phyloP scores from a whole-genome alignment of 2,329 filamentous ascomycete species.

The Aaosphaeria arxii region DNA sequence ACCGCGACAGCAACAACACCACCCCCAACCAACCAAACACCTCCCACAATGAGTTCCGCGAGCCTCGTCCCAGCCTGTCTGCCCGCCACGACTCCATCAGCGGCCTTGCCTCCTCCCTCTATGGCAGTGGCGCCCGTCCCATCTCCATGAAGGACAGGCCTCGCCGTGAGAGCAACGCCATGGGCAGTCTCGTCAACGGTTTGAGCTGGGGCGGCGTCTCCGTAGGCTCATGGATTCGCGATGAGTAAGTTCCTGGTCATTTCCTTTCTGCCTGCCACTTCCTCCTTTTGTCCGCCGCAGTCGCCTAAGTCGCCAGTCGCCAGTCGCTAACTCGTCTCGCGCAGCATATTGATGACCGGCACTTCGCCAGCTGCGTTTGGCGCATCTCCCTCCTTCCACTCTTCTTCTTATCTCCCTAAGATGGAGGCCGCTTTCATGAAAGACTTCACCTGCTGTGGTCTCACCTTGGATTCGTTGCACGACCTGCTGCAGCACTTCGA shows the following conservation, averaged over 20 bases:
- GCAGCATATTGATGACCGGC: constrained; percentile 89
- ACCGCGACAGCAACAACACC: constrained; percentile 21
- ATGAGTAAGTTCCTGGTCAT: constrained; percentile 72
- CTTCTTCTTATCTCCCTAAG: constrained; percentile 92
- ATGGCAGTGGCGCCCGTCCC: constrained; percentile 56
- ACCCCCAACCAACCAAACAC: constrained; percentile 44
- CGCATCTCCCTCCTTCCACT: constrained; percentile 93
- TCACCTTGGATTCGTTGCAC: constrained; percentile 85
- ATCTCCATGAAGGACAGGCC: constrained; percentile 59
- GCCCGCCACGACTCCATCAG: constrained; percentile 56
- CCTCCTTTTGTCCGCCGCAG: too few relatives aligned
- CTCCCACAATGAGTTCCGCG: constrained; percentile 25
- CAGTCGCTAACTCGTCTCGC: constrained; percentile 18
- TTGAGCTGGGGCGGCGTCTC: constrained; percentile 98
- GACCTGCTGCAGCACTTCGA: constrained; percentile 96
- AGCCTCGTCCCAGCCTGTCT: constrained; percentile 22
- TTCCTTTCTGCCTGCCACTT: too few relatives aligned
- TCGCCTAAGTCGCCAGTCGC: too few relatives aligned
- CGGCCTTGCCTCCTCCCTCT: constrained; percentile 47
- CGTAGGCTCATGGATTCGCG: constrained; percentile 92
- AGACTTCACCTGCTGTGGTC: constrained; percentile 93
- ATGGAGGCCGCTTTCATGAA: constrained; percentile 97
- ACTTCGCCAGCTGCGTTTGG: constrained; percentile 80
- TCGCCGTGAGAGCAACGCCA: constrained; percentile 58
- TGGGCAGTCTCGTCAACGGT: constrained; percentile 66